These are phyloP conservation scores for Carnegiea gigantea DNA, from an alignment of 179 eudicot genomes.

Conservation along the genomic window DNA sequence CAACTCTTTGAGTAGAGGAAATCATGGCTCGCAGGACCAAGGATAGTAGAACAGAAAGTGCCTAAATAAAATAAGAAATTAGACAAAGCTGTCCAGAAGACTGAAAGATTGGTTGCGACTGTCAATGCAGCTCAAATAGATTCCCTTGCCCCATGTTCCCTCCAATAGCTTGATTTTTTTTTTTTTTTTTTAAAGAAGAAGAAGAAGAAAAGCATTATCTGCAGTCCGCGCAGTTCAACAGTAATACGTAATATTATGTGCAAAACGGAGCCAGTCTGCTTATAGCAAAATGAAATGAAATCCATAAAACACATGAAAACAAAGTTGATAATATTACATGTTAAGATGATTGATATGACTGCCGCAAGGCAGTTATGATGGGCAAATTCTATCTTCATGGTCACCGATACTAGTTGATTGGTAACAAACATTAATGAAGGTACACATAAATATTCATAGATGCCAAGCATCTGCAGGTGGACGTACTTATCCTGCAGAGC, in stretches of 20 bases:
- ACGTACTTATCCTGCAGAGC: not conserved
- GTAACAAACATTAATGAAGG: not conserved
- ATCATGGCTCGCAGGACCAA: slow-evolving; percentile 57
- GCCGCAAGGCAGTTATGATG: not conserved
- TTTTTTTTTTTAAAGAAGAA: too few relatives aligned
- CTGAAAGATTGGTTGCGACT: not conserved
- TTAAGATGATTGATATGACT: not conserved
- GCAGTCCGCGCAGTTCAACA: not conserved
- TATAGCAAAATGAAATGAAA: not conserved
- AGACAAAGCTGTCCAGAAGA: not conserved
- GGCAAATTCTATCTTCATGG: not conserved
- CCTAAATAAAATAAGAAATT: slow-evolving; percentile 37
- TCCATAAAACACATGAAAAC: not conserved
- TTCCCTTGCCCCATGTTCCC: not conserved
- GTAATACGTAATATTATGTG: not conserved
- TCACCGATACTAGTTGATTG: not conserved
- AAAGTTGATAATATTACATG: not conserved
- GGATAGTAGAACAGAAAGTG: slow-evolving; percentile 54
- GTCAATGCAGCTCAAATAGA: not conserved
- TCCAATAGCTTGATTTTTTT: not conserved
- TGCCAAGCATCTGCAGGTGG: not conserved
- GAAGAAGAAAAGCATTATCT: not conserved
- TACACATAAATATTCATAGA: not conserved
- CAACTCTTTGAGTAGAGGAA: slow-evolving; percentile 38
- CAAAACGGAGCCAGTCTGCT: not conserved